Evolutionary conservation across 768 basidiomycete genomes (phyloP).

Genomic region (Lyophyllum decastes): DNA sequence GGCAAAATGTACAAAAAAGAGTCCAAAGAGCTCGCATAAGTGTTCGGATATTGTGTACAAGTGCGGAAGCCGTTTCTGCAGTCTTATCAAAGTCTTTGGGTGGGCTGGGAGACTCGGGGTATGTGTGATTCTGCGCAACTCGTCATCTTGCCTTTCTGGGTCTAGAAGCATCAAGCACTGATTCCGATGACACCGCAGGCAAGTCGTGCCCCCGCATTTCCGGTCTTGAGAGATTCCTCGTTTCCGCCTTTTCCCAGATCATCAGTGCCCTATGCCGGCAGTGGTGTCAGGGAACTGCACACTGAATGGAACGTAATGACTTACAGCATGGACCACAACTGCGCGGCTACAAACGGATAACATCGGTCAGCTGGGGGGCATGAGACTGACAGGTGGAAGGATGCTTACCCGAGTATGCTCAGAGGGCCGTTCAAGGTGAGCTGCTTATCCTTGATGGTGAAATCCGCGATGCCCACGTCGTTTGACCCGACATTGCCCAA

Average conservation of each 20-base stretch:
- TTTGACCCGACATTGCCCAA: slow-evolving; percentile 75
- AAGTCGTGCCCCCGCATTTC: slow-evolving; percentile 74
- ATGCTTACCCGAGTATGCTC: slow-evolving; percentile 68
- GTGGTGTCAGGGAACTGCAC: slow-evolving; percentile 1
- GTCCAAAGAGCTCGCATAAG: background rate
- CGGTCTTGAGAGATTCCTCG: slow-evolving; percentile 73
- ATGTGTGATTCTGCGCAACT: no score
- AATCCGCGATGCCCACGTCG: slow-evolving; percentile 51
- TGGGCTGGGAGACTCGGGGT: no score
- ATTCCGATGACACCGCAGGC: slow-evolving; percentile 83
- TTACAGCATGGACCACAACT: slow-evolving; percentile 73
- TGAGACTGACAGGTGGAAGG: background rate
- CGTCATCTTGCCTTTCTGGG: no score
- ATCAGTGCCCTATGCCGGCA: slow-evolving; percentile 55
- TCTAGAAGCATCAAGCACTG: slow-evolving; percentile 11
- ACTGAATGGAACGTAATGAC: slow-evolving; percentile 17
- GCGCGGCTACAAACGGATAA: slow-evolving; percentile 47
- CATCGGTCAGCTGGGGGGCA: background rate
- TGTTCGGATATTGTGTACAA: background rate
- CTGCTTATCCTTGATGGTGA: slow-evolving; percentile 58
- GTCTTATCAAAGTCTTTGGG: no score
- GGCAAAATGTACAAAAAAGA: no score
- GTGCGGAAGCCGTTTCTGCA: no score
- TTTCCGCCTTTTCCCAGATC: slow-evolving; percentile 75
- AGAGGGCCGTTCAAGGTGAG: slow-evolving; percentile 69